These are phyloP conservation scores for Gracilaria gracilis DNA, from an alignment of 23 red algal species.

Conservation along the genomic window DNA sequence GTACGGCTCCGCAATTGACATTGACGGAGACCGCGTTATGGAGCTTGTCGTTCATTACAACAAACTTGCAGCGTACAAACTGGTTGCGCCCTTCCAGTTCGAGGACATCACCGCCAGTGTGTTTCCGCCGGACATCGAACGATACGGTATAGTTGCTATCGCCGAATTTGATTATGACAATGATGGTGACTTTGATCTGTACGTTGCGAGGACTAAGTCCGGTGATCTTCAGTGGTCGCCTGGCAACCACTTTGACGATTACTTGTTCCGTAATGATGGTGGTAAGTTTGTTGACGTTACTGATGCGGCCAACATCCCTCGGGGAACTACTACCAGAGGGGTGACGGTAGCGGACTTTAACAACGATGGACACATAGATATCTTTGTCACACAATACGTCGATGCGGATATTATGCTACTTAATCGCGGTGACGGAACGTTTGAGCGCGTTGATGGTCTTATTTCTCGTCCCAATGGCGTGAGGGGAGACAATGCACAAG, in stretches of 20 bases:
- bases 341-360: constrained; percentile 74
- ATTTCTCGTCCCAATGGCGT: background rate
- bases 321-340: constrained; percentile 11
- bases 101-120: constrained; percentile 24
- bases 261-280: constrained; percentile 39
- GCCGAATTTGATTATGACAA: constrained; percentile 71
- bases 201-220: constrained; percentile 22
- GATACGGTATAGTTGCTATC: constrained; percentile 23
- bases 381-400: constrained; percentile 41
- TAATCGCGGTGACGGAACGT: constrained; percentile 53
- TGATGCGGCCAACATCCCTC: constrained; percentile 11
- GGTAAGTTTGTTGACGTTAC: constrained; percentile 48
- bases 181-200: constrained; percentile 70
- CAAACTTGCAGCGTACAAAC: constrained; percentile 13
- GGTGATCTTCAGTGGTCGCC: background rate
- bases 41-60: constrained; percentile 46
- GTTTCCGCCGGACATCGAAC: background rate
- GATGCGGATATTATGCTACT: constrained; percentile 54
- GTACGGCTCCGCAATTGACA: constrained; percentile 19
- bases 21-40: constrained; percentile 50
- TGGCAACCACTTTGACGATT: constrained; percentile 12
- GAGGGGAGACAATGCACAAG: constrained; percentile 49
- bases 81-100: constrained; percentile 36
- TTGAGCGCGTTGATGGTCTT: background rate
- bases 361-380: constrained; percentile 68